phyloP scores from a whole-genome alignment of 257 asterid genomes.

The Eucommia ulmoides region DNA sequence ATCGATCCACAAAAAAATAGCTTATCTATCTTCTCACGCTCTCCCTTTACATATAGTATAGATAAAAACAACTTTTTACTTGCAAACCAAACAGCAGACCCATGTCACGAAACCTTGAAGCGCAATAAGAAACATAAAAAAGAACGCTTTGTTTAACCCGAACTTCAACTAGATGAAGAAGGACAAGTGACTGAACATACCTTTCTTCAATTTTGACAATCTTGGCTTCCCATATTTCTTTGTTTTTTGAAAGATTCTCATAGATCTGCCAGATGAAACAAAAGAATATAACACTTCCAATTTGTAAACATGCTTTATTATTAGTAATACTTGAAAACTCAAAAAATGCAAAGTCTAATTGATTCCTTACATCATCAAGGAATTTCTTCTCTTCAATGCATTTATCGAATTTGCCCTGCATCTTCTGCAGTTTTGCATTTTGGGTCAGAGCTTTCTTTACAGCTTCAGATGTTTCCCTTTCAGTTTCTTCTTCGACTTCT shows the following conservation, averaged over 20 bases:
- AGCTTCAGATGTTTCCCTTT: slow-evolving; percentile 47
- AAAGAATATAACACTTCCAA: not conserved
- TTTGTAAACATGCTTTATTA: no score
- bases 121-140: not conserved
- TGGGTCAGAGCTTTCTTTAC: slow-evolving; percentile 63
- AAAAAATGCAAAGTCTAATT: not conserved
- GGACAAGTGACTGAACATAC: slow-evolving; percentile 18
- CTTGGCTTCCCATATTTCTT: slow-evolving; percentile 68
- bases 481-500: slow-evolving; percentile 68
- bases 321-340: no score
- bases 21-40: no score
- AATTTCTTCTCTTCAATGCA: slow-evolving; percentile 54
- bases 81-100: not conserved
- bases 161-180: slow-evolving; percentile 6
- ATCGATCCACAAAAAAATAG: no score
- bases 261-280: not conserved
- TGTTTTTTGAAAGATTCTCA: slow-evolving; percentile 47
- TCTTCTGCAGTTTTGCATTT: slow-evolving; percentile 61
- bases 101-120: not conserved
- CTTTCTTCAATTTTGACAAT: slow-evolving; percentile 48
- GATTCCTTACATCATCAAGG: slow-evolving; percentile 64
- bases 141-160: slow-evolving; percentile 1
- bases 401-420: slow-evolving; percentile 59
- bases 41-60: not conserved
- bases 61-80: not conserved